phyloP scores from a whole-genome alignment of 106 monocot species.

The Acorus calamus region DNA sequence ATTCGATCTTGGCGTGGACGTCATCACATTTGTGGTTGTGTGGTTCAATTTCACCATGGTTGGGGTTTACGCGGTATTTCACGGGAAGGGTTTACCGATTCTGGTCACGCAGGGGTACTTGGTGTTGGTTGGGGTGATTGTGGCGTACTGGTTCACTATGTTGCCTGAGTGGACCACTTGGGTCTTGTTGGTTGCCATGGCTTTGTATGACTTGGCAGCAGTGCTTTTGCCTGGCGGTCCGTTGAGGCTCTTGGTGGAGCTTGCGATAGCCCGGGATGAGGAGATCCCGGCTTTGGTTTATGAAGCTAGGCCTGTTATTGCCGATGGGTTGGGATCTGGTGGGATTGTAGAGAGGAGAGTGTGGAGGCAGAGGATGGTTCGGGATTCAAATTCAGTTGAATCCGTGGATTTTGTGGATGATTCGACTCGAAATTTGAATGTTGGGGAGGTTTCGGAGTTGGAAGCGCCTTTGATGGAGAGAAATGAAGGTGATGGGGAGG shows the following conservation, averaged over 20 bases:
- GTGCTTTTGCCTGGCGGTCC: constrained; percentile 83
- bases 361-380: constrained; percentile 34
- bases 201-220: constrained; percentile 82
- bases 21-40: constrained; percentile 38
- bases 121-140: constrained; percentile 67
- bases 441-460: constrained; percentile 7
- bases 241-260: constrained; percentile 74
- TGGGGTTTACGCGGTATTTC: constrained; percentile 42
- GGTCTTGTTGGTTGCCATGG: constrained; percentile 66
- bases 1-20: constrained; percentile 48
- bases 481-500: constrained; percentile 15
- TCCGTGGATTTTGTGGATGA: not conserved
- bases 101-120: constrained; percentile 54
- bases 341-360: constrained; percentile 12
- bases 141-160: constrained; percentile 83
- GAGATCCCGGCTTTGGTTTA: constrained; percentile 91
- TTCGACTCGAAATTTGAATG: constrained; percentile 6
- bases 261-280: constrained; percentile 79
- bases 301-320: constrained; percentile 72
- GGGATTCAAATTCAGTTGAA: not conserved
- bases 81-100: constrained; percentile 30
- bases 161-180: constrained; percentile 97
- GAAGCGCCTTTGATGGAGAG: constrained; percentile 29
- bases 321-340: not conserved
- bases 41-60: constrained; percentile 64